Base-by-base conservation (phyloP, 768 basidiomycete genomes). In the Tubosaeta sp. region DNA sequence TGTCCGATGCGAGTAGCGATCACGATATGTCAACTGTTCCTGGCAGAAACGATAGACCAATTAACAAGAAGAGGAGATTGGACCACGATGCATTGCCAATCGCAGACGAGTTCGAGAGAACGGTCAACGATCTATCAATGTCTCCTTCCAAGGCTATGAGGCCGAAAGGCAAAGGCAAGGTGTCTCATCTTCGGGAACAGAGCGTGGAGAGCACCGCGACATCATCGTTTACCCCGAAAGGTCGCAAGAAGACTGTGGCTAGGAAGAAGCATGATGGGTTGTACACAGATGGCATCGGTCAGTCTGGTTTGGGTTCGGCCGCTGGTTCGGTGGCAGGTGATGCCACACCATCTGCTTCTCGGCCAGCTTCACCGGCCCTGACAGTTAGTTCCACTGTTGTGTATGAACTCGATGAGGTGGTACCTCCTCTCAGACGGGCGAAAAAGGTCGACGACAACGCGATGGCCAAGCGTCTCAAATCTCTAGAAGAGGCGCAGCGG, bases 401-500 rank as follows among this genome's bases (percentile, higher is more conserved):
- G 22, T 90, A 83, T 57, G 86, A 88, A 52, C 73, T 90, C 34
- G 82, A 85, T 53, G 87, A 88, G 55, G 61, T 69, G 8, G 77
- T 87, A 34, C 87, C 86, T 6, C 81, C 84, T 12, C 69, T 91
- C 61, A 87, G 77, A 70, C 82, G 77, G 60, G 88, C 87, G 6
- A 89, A 87, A 67, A 87, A 84, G 65, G 73, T 87, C 3, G 90
- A 91, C 48, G 86, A 86, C 41, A 71, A 67, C 49, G 76, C 81
- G 3, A 86, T 87, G 78, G 66, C 80, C 22, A 90, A 90, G 62
- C 81, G 90, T 35, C 74, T 91, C 51, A 85, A 83, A 66, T 76
- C 81, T 6, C 65, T 93, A 27, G 91, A 92, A 63, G 93, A 93
- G 58, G 76, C 86, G 0, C 92, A 94, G 71, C 78, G 81, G 51